phyloP scores from a whole-genome alignment of 192 early-diverging fungal genomes.

The Entomortierella beljakovae region DNA sequence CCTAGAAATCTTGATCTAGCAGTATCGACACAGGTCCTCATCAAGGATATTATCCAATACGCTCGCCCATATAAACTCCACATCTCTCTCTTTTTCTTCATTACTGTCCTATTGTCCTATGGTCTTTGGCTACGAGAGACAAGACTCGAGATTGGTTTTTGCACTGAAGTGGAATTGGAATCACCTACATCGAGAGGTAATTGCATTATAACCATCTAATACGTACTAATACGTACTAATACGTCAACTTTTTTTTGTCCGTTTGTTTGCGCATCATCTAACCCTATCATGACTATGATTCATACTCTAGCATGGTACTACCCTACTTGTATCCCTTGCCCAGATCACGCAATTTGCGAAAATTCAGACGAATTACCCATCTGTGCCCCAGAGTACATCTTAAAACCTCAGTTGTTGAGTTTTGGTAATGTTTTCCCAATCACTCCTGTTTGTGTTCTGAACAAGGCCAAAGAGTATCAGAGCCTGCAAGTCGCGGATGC shows the following conservation, averaged over 20 bases:
- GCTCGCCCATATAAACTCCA: conserved; percentile 8
- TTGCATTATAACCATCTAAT: not conserved
- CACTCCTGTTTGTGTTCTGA: conserved; percentile 46
- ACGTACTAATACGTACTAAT: not conserved
- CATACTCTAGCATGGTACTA: conserved; percentile 29
- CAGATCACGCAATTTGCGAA: conserved; percentile 50
- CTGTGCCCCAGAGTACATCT: conserved; percentile 48
- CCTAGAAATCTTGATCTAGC: conserved; percentile 15
- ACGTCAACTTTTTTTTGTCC: not conserved
- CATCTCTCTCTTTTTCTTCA: conserved; percentile 5
- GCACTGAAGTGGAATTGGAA: conserved; percentile 13
- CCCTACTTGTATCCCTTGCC: conserved; percentile 58
- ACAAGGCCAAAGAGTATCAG: conserved; percentile 56
- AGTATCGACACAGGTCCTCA: not conserved
- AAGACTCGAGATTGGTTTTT: conserved; percentile 48
- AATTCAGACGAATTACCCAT: conserved; percentile 23
- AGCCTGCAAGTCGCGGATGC: conserved; percentile 46
- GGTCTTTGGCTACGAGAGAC: conserved; percentile 50
- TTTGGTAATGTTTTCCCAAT: conserved; percentile 55
- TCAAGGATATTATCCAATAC: conserved; percentile 4
- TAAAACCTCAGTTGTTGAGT: conserved; percentile 46
- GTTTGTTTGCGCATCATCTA: not conserved
- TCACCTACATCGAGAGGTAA: conserved; percentile 8
- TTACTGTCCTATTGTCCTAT: conserved; percentile 29
- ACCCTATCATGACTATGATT: not conserved